phyloP scores from a whole-genome alignment of 805 yeast genomes.

The Lipomyces lipofer region DNA sequence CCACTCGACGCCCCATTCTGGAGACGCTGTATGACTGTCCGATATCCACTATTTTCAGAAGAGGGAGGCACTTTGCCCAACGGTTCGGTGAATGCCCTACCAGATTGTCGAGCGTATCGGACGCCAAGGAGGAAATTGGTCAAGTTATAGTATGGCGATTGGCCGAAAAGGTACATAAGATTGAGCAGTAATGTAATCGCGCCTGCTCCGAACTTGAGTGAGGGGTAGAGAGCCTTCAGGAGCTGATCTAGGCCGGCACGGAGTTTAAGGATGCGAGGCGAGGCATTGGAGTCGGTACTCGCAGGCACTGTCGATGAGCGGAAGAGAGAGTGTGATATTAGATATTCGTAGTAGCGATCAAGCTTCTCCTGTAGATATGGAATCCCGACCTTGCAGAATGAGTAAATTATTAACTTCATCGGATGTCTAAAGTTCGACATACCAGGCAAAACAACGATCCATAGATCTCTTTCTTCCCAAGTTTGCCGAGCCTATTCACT shows the following conservation, averaged over 20 bases:
- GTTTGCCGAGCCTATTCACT: slow-evolving; percentile 47
- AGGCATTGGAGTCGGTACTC: slow-evolving; percentile 13
- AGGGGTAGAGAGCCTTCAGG: slow-evolving; percentile 65
- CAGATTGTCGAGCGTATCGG: slow-evolving; percentile 61
- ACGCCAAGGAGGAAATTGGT: slow-evolving; percentile 62
- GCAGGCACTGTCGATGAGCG: slow-evolving; percentile 44
- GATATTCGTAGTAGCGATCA: slow-evolving; percentile 60
- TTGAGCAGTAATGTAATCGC: slow-evolving; percentile 57
- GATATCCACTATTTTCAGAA: neutral
- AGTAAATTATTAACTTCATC: too few species aligned
- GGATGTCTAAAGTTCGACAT: neutral
- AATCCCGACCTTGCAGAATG: slow-evolving; percentile 59
- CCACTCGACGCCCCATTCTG: neutral
- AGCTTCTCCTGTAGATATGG: slow-evolving; percentile 72
- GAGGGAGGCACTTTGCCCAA: neutral
- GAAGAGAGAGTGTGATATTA: slow-evolving; percentile 60
- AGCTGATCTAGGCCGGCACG: slow-evolving; percentile 34
- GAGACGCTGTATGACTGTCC: neutral
- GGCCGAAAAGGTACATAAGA: slow-evolving; percentile 66
- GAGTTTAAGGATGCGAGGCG: slow-evolving; percentile 35
- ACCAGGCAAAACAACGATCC: slow-evolving; percentile 48
- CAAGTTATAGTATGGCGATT: slow-evolving; percentile 60
- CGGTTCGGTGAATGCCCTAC: neutral
- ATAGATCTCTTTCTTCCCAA: slow-evolving; percentile 54
- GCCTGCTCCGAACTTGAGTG: slow-evolving; percentile 49